phyloP scores from a whole-genome alignment of 345 rosid genomes.

The Toxicodendron radicans region DNA sequence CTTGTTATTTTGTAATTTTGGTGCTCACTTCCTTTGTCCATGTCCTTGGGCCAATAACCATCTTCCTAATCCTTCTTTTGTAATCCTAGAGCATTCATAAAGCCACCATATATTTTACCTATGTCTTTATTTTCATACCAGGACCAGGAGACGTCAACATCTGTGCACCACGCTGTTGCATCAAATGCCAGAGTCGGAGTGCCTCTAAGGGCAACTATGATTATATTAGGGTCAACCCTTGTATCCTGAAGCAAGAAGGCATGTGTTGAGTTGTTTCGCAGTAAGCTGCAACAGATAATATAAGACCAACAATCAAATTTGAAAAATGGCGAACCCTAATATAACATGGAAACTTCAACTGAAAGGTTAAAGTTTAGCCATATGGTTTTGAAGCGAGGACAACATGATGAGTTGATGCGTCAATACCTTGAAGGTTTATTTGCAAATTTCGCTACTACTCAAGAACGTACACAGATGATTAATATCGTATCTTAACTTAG shows the following conservation, averaged over 20 bases:
- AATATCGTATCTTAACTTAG: too few species aligned
- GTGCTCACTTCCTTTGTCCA: too few species aligned
- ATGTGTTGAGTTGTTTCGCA: conserved; percentile 39
- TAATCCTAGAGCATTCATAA: conserved; percentile 59
- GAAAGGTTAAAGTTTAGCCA: conserved; percentile 14
- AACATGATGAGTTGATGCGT: neutral
- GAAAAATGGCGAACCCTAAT: too few species aligned
- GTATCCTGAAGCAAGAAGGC: conserved; percentile 50
- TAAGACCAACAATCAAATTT: too few species aligned
- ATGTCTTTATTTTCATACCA: conserved; percentile 49
- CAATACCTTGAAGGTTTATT: neutral
- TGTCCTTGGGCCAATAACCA: too few species aligned
- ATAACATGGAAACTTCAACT: too few species aligned
- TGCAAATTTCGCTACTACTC: too few species aligned
- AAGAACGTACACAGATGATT: too few species aligned
- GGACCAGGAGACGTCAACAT: conserved; percentile 52
- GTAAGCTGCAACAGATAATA: conserved; percentile 26
- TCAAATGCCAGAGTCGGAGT: conserved; percentile 60
- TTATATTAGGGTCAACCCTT: conserved; percentile 38
- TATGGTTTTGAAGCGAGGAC: neutral
- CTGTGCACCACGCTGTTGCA: conserved; percentile 47
- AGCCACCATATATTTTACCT: conserved; percentile 60
- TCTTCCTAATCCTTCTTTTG: too few species aligned
- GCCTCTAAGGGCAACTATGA: conserved; percentile 61
- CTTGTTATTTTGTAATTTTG: conserved; percentile 38